Evolutionary conservation across 306 rosid species (phyloP).

Genomic region (Vigna mungo): DNA sequence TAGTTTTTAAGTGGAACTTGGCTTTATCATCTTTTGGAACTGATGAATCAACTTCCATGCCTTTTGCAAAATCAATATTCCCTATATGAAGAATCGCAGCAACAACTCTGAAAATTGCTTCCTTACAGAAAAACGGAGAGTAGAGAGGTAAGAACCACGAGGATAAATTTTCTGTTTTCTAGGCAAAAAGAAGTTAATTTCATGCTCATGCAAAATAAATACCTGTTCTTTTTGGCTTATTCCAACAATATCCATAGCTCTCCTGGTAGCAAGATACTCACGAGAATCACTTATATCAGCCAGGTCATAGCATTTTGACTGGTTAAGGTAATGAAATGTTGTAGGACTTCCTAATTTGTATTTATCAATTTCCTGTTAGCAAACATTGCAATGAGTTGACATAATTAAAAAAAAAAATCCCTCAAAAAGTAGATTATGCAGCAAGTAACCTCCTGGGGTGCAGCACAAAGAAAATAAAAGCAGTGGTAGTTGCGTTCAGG

Average conservation of each 20-base stretch:
- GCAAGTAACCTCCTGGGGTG: constrained; percentile 91
- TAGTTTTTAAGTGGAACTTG: constrained; percentile 84
- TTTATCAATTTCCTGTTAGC: constrained; percentile 90
- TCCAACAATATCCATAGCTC: constrained; percentile 99
- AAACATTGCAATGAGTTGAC: constrained; percentile 42
- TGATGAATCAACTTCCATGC: constrained; percentile 90
- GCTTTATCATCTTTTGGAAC: constrained; percentile 89
- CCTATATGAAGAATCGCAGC: constrained; percentile 96
- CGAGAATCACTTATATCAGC: constrained; percentile 84
- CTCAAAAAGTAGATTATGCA: constrained; percentile 31
- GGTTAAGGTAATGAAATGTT: constrained; percentile 97
- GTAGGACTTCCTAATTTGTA: constrained; percentile 89
- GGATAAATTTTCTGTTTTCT: constrained; percentile 33
- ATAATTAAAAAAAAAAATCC: constrained; percentile 15
- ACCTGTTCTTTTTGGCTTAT: constrained; percentile 96
- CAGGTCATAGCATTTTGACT: constrained; percentile 88
- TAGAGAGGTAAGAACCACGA: constrained; percentile 52
- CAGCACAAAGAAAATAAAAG: constrained; percentile 98
- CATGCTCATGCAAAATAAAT: constrained; percentile 42
- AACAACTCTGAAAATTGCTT: constrained; percentile 96
- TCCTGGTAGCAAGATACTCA: constrained; percentile 97
- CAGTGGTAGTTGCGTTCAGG: constrained; percentile 99
- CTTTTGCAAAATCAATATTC: constrained; percentile 80
- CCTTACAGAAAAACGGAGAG: constrained; percentile 60
- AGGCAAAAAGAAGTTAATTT: constrained; percentile 27